Evolutionary conservation across 108 stramenopile species (phyloP).

Genomic region (Hondaea fermentalgiana): DNA sequence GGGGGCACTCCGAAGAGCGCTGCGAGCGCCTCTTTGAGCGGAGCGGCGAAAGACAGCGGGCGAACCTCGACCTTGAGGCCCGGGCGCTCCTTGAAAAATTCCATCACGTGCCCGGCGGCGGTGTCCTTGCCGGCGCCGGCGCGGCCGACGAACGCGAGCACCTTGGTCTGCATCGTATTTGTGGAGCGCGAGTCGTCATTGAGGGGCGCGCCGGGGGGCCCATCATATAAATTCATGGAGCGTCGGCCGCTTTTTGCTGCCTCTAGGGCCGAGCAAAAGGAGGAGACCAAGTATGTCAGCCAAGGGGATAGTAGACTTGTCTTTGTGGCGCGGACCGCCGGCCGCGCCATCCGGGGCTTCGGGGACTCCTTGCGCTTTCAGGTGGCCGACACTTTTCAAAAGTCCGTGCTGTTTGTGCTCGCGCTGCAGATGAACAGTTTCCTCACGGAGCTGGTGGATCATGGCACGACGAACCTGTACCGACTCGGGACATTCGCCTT

Average conservation of each 20-base stretch:
- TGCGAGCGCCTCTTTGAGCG: neutral
- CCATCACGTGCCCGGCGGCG: neutral
- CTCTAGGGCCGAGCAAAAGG: no score
- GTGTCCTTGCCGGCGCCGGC: neutral
- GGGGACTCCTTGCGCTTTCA: neutral
- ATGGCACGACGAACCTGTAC: neutral
- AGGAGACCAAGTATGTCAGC: neutral
- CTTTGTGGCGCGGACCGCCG: neutral
- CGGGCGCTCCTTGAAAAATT: neutral
- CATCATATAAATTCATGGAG: no score
- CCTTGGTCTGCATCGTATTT: neutral
- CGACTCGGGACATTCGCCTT: neutral
- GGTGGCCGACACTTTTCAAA: neutral
- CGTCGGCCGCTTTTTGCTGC: no score
- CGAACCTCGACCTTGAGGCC: neutral
- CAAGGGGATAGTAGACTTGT: neutral
- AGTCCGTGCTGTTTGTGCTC: neutral
- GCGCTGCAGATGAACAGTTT: neutral
- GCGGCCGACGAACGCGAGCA: neutral
- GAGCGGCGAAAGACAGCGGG: neutral
- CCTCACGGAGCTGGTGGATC: neutral
- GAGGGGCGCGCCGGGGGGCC: no score
- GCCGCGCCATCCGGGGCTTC: neutral
- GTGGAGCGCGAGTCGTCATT: neutral
- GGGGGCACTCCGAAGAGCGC: neutral